Evolutionary conservation across 106 monocot genomes (phyloP).

Genomic region (Apostasia ramifera): DNA sequence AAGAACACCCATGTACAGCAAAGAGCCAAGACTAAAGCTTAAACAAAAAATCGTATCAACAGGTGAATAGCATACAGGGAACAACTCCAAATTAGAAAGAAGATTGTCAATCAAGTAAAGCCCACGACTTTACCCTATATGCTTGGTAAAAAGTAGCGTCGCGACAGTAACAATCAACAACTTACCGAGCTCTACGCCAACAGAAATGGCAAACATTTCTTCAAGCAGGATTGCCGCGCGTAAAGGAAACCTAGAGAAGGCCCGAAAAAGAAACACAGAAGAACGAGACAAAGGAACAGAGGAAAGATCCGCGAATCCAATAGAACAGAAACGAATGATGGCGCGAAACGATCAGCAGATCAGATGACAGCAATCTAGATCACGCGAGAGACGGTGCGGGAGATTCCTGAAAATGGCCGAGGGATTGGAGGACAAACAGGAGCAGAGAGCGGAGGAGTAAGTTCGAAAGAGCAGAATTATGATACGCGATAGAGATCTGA

Average conservation of each 20-base stretch:
- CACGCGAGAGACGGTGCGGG: neutral
- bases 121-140: neutral
- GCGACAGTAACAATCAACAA: neutral
- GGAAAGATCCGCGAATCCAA: neutral
- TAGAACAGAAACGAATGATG: neutral
- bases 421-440: neutral
- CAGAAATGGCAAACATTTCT: neutral
- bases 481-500: neutral
- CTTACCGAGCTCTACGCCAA: neutral
- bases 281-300: neutral
- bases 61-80: neutral
- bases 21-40: neutral
- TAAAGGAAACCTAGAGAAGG: neutral
- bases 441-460: neutral
- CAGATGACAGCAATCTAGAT: neutral
- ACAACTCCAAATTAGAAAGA: neutral
- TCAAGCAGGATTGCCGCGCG: neutral
- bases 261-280: neutral
- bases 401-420: neutral
- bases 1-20: neutral
- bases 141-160: neutral
- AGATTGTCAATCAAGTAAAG: neutral
- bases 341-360: neutral
- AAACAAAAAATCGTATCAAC: neutral
- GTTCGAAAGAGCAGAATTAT: neutral